These are phyloP conservation scores for Hypocrella siamensis DNA, from an alignment of 2,329 filamentous ascomycete species.

Conservation along the genomic window DNA sequence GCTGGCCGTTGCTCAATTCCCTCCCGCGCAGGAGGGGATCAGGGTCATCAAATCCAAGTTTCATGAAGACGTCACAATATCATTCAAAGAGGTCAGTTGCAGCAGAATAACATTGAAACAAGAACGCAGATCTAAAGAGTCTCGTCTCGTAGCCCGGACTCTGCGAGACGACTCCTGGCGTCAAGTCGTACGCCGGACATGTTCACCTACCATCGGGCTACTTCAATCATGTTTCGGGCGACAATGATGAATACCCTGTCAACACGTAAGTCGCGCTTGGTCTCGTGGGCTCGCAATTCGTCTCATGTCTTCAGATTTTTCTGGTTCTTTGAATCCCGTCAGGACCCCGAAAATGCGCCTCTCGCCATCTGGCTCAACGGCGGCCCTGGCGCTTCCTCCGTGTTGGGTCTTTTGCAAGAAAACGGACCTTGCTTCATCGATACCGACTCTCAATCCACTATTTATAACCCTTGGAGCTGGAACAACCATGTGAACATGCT, in stretches of 20 bases:
- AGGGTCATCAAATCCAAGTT: conserved; percentile 41
- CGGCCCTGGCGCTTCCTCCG: conserved; percentile 44
- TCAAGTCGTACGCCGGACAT: conserved; percentile 50
- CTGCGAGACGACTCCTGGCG: conserved; percentile 41
- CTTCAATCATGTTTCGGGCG: conserved; percentile 25
- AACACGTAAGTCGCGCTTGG: conserved; percentile 25
- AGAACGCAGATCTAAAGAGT: not conserved
- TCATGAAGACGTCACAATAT: conserved; percentile 42
- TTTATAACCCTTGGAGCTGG: conserved; percentile 46
- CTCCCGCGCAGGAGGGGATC: conserved; percentile 15
- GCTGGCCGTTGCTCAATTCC: conserved; percentile 13
- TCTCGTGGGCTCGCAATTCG: no score
- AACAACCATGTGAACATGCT: conserved; percentile 37
- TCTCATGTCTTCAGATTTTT: conserved; percentile 18
- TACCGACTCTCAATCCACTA: conserved; percentile 32
- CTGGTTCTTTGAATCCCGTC: conserved; percentile 33
- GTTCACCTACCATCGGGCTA: conserved; percentile 34
- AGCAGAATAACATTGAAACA: no score
- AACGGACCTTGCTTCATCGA: conserved; percentile 36
- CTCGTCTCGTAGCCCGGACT: conserved; percentile 30
- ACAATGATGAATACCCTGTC: conserved; percentile 23
- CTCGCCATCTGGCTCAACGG: conserved; percentile 52
- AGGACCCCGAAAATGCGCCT: conserved; percentile 20
- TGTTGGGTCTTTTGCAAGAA: conserved; percentile 49
- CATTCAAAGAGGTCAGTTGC: conserved; percentile 35